Evolutionary conservation across 495 filamentous ascomycete species (phyloP).

Genomic region (Tuber umbilicatum): DNA sequence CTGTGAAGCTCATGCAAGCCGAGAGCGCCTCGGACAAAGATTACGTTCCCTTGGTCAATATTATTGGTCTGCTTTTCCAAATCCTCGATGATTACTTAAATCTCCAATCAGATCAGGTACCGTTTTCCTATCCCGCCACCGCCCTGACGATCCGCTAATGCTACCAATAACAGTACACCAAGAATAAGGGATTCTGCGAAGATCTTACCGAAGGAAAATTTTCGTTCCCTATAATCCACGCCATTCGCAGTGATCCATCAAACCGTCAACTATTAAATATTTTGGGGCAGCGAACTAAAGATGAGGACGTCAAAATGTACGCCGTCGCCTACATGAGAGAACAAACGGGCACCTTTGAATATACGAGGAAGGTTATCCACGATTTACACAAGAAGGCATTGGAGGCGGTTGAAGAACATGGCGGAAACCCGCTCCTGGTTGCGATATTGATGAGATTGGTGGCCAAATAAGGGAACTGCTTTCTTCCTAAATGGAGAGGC

Average conservation of each 20-base stretch:
- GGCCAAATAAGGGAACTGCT: constrained; percentile 27
- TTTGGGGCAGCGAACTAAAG: constrained; percentile 75
- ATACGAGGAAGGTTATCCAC: constrained; percentile 64
- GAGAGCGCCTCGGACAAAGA: constrained; percentile 54
- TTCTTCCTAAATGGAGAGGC: neutral
- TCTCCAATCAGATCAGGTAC: constrained; percentile 51
- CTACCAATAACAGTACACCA: constrained; percentile 54
- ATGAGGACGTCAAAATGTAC: constrained; percentile 83
- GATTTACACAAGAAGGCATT: constrained; percentile 62
- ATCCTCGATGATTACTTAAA: constrained; percentile 97
- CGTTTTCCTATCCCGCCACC: neutral
- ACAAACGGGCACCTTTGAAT: constrained; percentile 77
- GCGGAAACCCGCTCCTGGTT: constrained; percentile 42
- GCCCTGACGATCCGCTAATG: constrained; percentile 39
- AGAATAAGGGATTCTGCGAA: constrained; percentile 92
- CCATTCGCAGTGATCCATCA: constrained; percentile 70
- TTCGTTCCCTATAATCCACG: constrained; percentile 92
- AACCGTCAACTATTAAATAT: constrained; percentile 87
- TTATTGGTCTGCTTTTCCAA: constrained; percentile 89
- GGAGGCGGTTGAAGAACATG: constrained; percentile 61
- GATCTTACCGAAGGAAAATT: constrained; percentile 98
- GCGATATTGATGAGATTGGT: constrained; percentile 34
- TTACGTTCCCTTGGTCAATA: constrained; percentile 79
- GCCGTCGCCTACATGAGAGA: constrained; percentile 87
- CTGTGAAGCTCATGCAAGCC: constrained; percentile 93